These are phyloP conservation scores for Teunomyces tritomae DNA, from an alignment of 805 yeast species.

Conservation along the genomic window DNA sequence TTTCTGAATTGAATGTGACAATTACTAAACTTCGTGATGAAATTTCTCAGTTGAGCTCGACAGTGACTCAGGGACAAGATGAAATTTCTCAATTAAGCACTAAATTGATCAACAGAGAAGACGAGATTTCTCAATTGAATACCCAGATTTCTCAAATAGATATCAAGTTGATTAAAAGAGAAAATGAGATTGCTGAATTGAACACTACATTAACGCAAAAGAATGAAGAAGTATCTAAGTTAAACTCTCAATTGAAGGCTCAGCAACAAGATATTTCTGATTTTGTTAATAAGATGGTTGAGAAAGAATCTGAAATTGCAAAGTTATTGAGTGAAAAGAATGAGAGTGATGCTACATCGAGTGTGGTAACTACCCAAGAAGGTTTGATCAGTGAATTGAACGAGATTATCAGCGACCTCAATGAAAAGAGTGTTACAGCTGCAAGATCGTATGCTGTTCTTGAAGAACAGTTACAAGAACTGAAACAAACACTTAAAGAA, in stretches of 20 bases:
- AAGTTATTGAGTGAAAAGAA: not conserved
- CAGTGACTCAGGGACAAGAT: not conserved
- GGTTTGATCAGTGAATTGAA: slow-evolving; percentile 1
- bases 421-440: not conserved
- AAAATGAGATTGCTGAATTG: not conserved
- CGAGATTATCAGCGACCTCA: not conserved
- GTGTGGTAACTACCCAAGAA: not conserved
- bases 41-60: not conserved
- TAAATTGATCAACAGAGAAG: not conserved
- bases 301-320: slow-evolving; percentile 1
- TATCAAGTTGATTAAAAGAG: not conserved
- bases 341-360: not conserved
- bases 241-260: not conserved
- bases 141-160: not conserved
- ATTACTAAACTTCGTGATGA: not conserved
- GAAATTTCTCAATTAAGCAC: not conserved
- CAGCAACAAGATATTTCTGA: not conserved
- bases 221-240: not conserved
- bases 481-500: not conserved
- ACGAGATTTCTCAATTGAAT: not conserved
- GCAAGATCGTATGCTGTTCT: not conserved
- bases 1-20: slow-evolving; percentile 1
- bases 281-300: not conserved
- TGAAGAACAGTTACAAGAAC: not conserved
- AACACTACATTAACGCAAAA: not conserved